Conservation (phyloP, 805 yeast genomes). For the Wickerhamiella kurtzmanii region DNA sequence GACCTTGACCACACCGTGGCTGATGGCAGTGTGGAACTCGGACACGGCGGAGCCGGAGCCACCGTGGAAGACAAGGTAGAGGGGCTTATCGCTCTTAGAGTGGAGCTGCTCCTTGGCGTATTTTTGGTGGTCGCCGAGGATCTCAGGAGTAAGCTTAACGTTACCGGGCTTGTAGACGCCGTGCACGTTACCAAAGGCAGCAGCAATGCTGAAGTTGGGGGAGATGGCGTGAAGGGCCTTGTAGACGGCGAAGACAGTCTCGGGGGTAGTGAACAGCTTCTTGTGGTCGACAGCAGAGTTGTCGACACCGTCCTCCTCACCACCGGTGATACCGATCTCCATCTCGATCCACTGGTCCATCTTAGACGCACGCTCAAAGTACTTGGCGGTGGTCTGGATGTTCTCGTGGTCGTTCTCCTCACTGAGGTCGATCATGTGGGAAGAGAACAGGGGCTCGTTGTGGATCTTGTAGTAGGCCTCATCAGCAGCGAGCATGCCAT, state of each 20-base stretch:
- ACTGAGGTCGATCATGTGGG: conserved; percentile 96
- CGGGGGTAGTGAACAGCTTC: conserved; percentile 84
- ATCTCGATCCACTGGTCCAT: conserved; percentile 97
- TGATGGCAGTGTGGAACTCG: conserved; percentile 86
- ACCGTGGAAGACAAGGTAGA: conserved; percentile 99
- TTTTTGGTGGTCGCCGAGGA: conserved; percentile 90
- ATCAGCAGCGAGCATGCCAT: conserved; percentile 94
- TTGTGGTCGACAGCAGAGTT: conserved; percentile 86
- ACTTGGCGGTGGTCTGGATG: conserved; percentile 85
- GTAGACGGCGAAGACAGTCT: conserved; percentile 84
- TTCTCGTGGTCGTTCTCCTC: conserved; percentile 95
- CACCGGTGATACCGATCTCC: conserved; percentile 99
- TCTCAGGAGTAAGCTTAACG: conserved; percentile 81
- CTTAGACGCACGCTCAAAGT: conserved; percentile 87
- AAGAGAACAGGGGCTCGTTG: conserved; percentile 95
- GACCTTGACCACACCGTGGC: conserved; percentile 94
- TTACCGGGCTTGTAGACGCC: conserved; percentile 99
- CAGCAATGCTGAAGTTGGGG: conserved; percentile 98
- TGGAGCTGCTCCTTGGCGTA: conserved; percentile 62
- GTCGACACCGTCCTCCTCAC: conserved; percentile 99
- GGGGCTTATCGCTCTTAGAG: conserved; percentile 47
- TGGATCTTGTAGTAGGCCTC: conserved; percentile 75
- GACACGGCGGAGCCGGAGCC: conserved; percentile 94
- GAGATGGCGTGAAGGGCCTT: conserved; percentile 80
- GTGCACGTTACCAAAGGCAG: conserved; percentile 98